phyloP scores from a whole-genome alignment of 306 rosid genomes.

The Rosa lucieae region DNA sequence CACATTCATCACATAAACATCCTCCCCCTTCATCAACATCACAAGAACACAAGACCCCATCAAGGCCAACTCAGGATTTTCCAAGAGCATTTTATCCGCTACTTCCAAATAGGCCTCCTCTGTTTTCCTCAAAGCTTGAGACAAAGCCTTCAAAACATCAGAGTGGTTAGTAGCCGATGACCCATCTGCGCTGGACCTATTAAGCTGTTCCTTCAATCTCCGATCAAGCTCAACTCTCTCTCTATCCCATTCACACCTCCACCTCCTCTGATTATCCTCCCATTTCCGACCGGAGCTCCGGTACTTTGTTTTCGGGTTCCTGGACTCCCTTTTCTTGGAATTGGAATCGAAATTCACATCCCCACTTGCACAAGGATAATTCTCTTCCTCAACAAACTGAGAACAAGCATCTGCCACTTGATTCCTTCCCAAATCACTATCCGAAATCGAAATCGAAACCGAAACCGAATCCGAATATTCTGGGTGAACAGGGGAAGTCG shows the following conservation, averaged over 20 bases:
- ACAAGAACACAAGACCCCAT: constrained; percentile 99
- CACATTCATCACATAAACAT: constrained; percentile 90
- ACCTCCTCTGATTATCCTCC: constrained; percentile 86
- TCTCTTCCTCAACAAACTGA: constrained; percentile 60
- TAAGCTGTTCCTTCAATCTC: constrained; percentile 70
- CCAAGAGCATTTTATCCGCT: constrained; percentile 77
- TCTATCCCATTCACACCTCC: constrained; percentile 94
- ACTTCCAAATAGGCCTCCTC: constrained; percentile 84
- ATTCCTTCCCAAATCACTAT: constrained; percentile 34
- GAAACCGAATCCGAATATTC: constrained; percentile 33
- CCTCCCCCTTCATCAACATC: constrained; percentile 95
- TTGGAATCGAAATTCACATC: constrained; percentile 41
- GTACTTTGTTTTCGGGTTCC: constrained; percentile 46
- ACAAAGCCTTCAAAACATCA: constrained; percentile 81
- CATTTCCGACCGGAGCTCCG: constrained; percentile 60
- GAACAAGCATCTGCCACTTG: constrained; percentile 47
- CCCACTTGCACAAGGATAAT: constrained; percentile 51
- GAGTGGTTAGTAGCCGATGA: constrained; percentile 45
- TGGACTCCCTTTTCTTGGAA: constrained; percentile 30
- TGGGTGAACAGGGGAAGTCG: constrained; percentile 29
- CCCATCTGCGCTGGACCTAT: constrained; percentile 42
- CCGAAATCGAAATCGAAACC: constrained; percentile 26
- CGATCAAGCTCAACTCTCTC: constrained; percentile 87
- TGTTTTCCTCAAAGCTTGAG: constrained; percentile 76
- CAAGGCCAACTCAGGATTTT: constrained; percentile 89